Base-by-base conservation (phyloP, 2,329 filamentous ascomycete species). In the Nothophaeocryptopus gaeumannii region DNA sequence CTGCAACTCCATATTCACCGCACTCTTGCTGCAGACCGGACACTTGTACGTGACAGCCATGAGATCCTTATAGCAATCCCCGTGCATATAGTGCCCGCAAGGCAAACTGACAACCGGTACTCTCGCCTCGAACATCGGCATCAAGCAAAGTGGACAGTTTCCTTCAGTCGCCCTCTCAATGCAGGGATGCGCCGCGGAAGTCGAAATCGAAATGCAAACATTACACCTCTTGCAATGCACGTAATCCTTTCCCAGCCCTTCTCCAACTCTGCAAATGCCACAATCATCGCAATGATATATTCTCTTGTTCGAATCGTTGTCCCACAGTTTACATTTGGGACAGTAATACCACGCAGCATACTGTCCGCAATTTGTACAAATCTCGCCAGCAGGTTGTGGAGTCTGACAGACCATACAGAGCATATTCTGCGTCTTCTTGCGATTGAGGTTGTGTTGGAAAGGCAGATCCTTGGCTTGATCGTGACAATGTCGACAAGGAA, bases 201-300 rank as follows among this genome's bases (percentile, higher is more conserved):
- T 89, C 2, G 86, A 84, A 58, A 96, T 96, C 7, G 89, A 87
- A 63, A 97, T 93, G 72, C 93, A 99, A 20, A 95, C 90, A 62
- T 89, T 89, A 71, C 93, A 99, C 61, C 84, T 91, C 85, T 96
- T 95, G 86, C 93, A 99, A 70, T 99, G 93, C 64, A 95, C 91
- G 67, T 95, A 99, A 67, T 99, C 93, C 67, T 96, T 97, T 3
- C 93, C 92, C 29, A 99, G 75, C 1, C 93, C 93, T 67, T 89
- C 82, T 1, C 93, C 93, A 50, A 91, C 85, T 51, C 93, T 82
- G 67, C 93, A 99, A 54, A 99, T 96, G 4, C 93, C 93, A 69
- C 93, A 99, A 64, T 97, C 93, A 63, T 84, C 81, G 69, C 93
- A 99, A 67, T 99, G 93, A 66, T 99, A 99, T 50, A 97, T 96